A percentile compares a stretch with the other conserved stretches of the same genome.
Conservation (phyloP, 2,329 filamentous ascomycete genomes). For the Zymoseptoria ardabiliae region DNA sequence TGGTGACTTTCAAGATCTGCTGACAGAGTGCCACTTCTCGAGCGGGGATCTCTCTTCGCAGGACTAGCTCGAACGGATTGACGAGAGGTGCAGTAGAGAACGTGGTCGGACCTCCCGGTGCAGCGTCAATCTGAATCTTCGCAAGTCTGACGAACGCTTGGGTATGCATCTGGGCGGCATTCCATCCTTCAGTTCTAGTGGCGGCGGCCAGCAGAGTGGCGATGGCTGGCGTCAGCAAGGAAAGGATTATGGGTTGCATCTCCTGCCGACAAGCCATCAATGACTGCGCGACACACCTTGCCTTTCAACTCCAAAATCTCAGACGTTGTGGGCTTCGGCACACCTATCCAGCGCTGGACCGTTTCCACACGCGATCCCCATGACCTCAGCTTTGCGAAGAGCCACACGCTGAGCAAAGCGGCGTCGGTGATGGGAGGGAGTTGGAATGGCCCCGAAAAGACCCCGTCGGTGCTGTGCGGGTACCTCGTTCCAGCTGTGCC, state of each 20-base stretch:
- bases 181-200: background rate
- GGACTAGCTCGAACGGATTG: no score
- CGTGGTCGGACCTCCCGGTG: background rate
- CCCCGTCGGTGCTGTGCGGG: background rate
- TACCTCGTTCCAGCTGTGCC: background rate
- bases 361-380: no score
- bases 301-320: background rate
- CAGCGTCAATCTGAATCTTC: background rate
- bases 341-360: background rate
- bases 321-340: background rate
- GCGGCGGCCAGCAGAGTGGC: background rate
- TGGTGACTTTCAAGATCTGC: background rate
- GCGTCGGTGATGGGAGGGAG: background rate
- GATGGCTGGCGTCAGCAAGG: background rate
- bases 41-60: no score
- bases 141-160: background rate
- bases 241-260: background rate
- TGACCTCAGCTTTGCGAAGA: background rate
- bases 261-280: background rate
- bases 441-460: background rate
- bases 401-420: background rate
- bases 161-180: background rate
- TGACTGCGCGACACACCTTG: background rate
- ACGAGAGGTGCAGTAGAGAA: background rate
- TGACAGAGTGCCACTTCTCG: background rate